These are phyloP conservation scores for Udeniomyces megalosporus DNA, from an alignment of 768 basidiomycete species.

Conservation along the genomic window DNA sequence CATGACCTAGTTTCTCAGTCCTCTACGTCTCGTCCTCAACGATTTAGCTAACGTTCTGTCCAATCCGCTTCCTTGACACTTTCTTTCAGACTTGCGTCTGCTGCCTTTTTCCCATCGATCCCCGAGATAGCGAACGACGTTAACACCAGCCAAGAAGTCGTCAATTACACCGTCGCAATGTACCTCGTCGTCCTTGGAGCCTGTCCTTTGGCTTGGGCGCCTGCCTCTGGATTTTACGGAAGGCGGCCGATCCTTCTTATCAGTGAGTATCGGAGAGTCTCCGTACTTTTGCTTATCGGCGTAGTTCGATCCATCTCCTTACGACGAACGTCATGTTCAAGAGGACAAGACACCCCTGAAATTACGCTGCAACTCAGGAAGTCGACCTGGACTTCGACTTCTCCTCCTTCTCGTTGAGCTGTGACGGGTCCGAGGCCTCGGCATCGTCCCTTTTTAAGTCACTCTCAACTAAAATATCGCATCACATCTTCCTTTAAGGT, in stretches of 20 bases:
- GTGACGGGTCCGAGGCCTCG: not conserved
- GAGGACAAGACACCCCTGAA: too few relatives aligned
- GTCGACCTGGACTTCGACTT: not conserved
- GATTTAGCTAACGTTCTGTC: not conserved
- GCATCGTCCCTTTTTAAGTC: not conserved
- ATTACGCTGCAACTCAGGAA: too few relatives aligned
- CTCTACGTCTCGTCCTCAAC: not conserved
- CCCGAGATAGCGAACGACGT: slow-evolving; percentile 45
- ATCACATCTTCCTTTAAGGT: slow-evolving; percentile 30
- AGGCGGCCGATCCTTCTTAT: slow-evolving; percentile 40
- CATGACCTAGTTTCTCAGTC: slow-evolving; percentile 19
- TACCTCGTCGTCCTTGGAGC: slow-evolving; percentile 36
- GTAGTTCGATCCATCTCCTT: too few relatives aligned
- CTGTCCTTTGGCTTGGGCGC: slow-evolving; percentile 40
- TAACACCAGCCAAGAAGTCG: slow-evolving; percentile 39
- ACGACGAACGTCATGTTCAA: too few relatives aligned
- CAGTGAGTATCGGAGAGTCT: too few relatives aligned
- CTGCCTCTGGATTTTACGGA: slow-evolving; percentile 46
- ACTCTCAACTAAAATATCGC: not conserved
- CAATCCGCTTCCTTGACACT: not conserved
- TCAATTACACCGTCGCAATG: slow-evolving; percentile 35
- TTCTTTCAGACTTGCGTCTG: not conserved
- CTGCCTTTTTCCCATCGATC: slow-evolving; percentile 6
- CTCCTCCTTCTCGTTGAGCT: not conserved
- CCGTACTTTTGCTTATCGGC: too few relatives aligned